These are phyloP conservation scores for Nicotiana benthamiana DNA, from an alignment of 257 asterid species.

Conservation along the genomic window DNA sequence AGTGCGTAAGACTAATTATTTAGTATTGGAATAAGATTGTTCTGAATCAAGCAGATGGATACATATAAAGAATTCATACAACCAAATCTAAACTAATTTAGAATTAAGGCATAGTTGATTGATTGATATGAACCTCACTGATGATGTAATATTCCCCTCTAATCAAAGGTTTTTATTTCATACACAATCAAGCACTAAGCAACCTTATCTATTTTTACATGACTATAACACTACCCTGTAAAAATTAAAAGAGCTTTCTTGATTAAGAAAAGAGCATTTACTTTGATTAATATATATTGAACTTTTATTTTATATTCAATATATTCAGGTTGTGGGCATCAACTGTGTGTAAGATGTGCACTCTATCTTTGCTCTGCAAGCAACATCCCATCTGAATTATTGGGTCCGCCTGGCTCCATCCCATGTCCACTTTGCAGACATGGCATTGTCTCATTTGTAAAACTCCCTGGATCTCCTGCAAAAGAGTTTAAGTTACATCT, in stretches of 20 bases:
- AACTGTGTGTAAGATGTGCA: slow-evolving; percentile 87
- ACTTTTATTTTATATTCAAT: neutral
- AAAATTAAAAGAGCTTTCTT: neutral
- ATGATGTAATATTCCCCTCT: neutral
- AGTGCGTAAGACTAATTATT: neutral
- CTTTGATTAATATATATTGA: neutral
- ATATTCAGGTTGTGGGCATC: slow-evolving; percentile 76
- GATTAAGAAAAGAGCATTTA: neutral
- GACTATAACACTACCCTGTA: neutral
- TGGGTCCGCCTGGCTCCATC: slow-evolving; percentile 67
- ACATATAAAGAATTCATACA: neutral
- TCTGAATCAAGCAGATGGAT: neutral
- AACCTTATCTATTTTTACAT: neutral
- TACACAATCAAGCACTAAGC: neutral
- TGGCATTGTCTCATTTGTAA: slow-evolving; percentile 52
- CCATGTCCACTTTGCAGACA: slow-evolving; percentile 94
- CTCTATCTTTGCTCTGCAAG: slow-evolving; percentile 92
- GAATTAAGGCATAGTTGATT: neutral
- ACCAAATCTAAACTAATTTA: neutral
- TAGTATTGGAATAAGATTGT: neutral
- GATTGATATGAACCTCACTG: neutral
- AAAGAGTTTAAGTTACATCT: slow-evolving; percentile 55
- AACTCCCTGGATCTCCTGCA: slow-evolving; percentile 55
- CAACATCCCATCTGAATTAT: slow-evolving; percentile 57
- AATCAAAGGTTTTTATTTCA: neutral